phyloP scores from a whole-genome alignment of 1,284 basidiomycete species.

The Ceratobasidium sp. region DNA sequence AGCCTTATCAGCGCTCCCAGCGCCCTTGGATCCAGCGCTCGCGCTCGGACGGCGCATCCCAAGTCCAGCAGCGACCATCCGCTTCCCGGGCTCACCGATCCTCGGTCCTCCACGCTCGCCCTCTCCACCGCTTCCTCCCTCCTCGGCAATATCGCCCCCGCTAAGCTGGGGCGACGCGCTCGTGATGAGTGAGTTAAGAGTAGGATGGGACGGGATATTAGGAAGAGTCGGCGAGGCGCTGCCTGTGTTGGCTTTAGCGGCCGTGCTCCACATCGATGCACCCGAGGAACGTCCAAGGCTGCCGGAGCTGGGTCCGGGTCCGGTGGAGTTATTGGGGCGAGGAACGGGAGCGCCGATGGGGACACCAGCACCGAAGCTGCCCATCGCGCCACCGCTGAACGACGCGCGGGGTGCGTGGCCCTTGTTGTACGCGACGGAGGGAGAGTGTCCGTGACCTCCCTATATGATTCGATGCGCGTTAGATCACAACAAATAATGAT shows the following conservation, averaged over 20 bases:
- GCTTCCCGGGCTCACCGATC: constrained; percentile 83
- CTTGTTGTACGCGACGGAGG: constrained; percentile 47
- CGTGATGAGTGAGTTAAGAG: constrained; percentile 80
- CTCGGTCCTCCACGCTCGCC: constrained; percentile 59
- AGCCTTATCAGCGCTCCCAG: constrained; percentile 66
- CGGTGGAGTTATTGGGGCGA: constrained; percentile 59
- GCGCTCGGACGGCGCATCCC: constrained; percentile 76
- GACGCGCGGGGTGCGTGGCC: constrained; percentile 73
- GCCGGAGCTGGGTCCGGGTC: constrained; percentile 55
- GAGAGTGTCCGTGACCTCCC: constrained; percentile 33
- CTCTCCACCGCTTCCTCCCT: constrained; percentile 56
- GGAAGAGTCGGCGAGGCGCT: constrained; percentile 76
- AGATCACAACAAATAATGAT: background rate
- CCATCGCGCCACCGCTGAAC: constrained; percentile 58
- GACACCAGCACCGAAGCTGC: constrained; percentile 35
- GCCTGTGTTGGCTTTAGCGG: background rate
- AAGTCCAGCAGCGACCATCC: constrained; percentile 83
- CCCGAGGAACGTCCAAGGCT: constrained; percentile 44
- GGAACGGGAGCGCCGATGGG: background rate
- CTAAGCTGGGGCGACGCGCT: constrained; percentile 65
- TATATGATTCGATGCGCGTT: background rate
- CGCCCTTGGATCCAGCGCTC: constrained; percentile 25
- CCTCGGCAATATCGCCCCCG: constrained; percentile 55
- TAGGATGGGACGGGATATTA: constrained; percentile 78
- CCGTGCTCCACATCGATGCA: constrained; percentile 42